Conservation (phyloP, 1,139 yeast genomes). For the Chernovozyma aurita region DNA sequence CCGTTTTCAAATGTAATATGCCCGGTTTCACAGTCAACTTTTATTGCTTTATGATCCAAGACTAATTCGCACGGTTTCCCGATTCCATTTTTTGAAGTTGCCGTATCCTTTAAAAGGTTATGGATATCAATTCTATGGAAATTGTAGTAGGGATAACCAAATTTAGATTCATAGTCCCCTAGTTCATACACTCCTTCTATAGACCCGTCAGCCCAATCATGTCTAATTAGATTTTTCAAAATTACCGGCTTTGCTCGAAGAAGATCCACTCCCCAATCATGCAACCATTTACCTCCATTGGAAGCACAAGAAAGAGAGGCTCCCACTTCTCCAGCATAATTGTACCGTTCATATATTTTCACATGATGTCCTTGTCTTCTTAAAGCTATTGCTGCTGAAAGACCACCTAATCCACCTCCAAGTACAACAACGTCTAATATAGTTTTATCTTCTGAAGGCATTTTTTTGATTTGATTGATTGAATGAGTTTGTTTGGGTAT, state of each 20-base stretch:
- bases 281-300: constrained; percentile 16
- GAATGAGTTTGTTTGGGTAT: too few species aligned
- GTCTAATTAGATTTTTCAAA: constrained; percentile 14
- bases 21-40: constrained; percentile 14
- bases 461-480: too few species aligned
- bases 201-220: constrained; percentile 14
- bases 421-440: constrained; percentile 13
- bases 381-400: constrained; percentile 14
- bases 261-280: constrained; percentile 15
- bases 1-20: constrained; percentile 15
- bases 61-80: constrained; percentile 14
- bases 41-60: constrained; percentile 14
- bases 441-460: neutral
- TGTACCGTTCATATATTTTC: constrained; percentile 15
- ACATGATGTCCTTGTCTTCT: constrained; percentile 15
- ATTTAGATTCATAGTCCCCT: constrained; percentile 21
- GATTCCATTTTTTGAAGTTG: constrained; percentile 12
- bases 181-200: constrained; percentile 13
- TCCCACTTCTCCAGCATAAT: constrained; percentile 19
- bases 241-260: constrained; percentile 14
- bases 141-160: constrained; percentile 17
- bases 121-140: constrained; percentile 21
- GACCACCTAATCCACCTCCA: constrained; percentile 17
- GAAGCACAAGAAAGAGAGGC: constrained; percentile 19
- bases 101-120: constrained; percentile 15